These are phyloP conservation scores for Haberlea rhodopensis DNA, from an alignment of 257 asterid genomes.

Conservation along the genomic window DNA sequence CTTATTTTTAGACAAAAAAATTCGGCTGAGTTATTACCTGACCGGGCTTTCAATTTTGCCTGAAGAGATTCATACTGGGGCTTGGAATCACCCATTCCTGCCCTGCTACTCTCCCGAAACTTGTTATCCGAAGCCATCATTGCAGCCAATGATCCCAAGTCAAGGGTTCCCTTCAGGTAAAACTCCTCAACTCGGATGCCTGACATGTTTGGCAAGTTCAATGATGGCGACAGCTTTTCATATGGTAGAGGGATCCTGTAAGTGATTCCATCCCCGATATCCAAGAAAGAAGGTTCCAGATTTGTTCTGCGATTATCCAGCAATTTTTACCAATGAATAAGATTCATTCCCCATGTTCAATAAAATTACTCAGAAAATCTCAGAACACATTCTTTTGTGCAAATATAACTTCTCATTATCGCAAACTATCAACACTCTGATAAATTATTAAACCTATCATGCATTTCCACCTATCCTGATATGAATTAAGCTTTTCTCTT, in stretches of 20 bases:
- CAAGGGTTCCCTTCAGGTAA: conserved; percentile 97
- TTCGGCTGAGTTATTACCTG: conserved; percentile 46
- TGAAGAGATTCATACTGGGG: conserved; percentile 90
- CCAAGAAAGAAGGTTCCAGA: conserved; percentile 82
- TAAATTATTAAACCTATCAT: no score
- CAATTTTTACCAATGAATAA: conserved; percentile 24
- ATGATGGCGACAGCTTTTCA: conserved; percentile 65
- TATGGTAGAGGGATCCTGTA: conserved; percentile 90
- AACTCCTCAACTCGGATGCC: conserved; percentile 85
- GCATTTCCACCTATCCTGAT: no score
- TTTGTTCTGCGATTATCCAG: conserved; percentile 52
- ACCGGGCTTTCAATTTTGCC: conserved; percentile 64
- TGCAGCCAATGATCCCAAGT: conserved; percentile 87
- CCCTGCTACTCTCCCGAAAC: conserved; percentile 52
- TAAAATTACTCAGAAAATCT: background rate
- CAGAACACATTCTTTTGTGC: no score
- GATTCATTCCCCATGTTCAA: conserved; percentile 10
- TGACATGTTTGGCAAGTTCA: conserved; percentile 72
- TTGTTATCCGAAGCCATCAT: conserved; percentile 85
- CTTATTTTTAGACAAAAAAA: conserved; percentile 69
- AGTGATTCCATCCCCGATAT: conserved; percentile 88
- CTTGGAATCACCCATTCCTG: conserved; percentile 69
- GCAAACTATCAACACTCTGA: no score
- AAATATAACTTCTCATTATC: no score
- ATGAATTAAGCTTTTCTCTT: no score